Base-by-base conservation (phyloP, 73 alveolate genomes). In the Tetrahymena elliotti region DNA sequence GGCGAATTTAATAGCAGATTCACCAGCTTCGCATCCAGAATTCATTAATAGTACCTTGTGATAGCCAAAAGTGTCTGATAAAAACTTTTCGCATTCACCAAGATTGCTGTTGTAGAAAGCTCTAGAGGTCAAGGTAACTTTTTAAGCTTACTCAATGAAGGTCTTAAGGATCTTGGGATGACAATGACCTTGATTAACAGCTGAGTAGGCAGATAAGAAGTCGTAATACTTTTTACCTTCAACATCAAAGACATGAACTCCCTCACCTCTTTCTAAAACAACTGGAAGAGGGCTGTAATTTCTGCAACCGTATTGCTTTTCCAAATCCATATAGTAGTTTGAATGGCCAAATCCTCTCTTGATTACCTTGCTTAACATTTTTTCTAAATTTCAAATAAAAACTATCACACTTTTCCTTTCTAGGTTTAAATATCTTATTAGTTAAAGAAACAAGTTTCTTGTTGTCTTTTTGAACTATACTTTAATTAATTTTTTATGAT, bases 1-100 rank as follows among this genome's bases (percentile, higher is more conserved):
- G 0, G 99, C 99, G 33, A 98, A 93, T 96, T 98, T 98, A 84
- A 97, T 96, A 38, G 99, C 99, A 1, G 99, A 98, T 96, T 98
- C 99, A 52, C 99, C 99, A 16, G 99, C 99, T 93, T 98, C 99
- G 0, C 97, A 99, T 92, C 99, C 99, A 1, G 99, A 96, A 94
- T 97, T 98, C 99, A 98, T 97, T 9, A 99, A 99, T 83, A 98
- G 96, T 53, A 98, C 95, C 93, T 98, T 97, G 39, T 98, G 99
- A 47, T 96, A 98, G 53, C 99, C 99, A 84, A 98, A 97, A 52
- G 96, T 88, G 93, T 98, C 96, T 92, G 99, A 94, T 34, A 98
- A 93, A 47, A 93, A 96, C 93, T 97, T 97, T 93, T 97, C 98
- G 84, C 96, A 96, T 68, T 93, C 97, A 9, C 98, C 98, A 53